Base-by-base conservation (phyloP, 2,329 filamentous ascomycete species). In the Dryadomyces quercus-mongolicae region DNA sequence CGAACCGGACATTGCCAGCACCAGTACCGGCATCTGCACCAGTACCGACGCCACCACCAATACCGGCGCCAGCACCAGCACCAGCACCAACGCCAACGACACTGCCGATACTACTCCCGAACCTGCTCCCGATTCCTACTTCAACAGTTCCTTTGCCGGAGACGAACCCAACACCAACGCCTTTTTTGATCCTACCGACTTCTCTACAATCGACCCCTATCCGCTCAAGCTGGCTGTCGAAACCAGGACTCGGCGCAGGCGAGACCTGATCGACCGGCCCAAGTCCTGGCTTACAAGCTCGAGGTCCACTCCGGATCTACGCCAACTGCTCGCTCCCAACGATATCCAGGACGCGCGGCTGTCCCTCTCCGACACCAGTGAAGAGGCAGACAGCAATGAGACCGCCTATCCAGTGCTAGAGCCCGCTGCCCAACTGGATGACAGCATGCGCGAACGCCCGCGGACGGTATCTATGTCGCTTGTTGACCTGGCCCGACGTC, bases 231-330 rank as follows among this genome's bases (percentile, higher is more conserved):
- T 50, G 61, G 62, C 15, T 22, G 51, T 47, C 31, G 55, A 55
- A 58, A 58, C 60, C 53, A 40, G 36, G 36, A 40, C 36, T 12
- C 36, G 36, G 36, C 61, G 59, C 74, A 71, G 64, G 73, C 70
- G 59, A 72, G 66, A 57, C 46, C 65, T 77, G 50, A 68, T 74
- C 53, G 74, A 74, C 56, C 71, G 74, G 53, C 74, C 73, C 4
- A 71, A 73, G 55, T 75, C 74, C 56, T 81, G 77, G 78, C 70
- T 80, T 55, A 69, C 71, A 15, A 67, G 67, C 62, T 71, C 74
- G 22, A 75, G 70, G 58, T 69, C 71, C 13, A 62, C 67, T 5
- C 62, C 68, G 43, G 67, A 72, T 53, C 60, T 69, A n/a, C 63
- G 64, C 12, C 62, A 64, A 20, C 60, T 65, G 46, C 54, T 66